These are phyloP conservation scores for Trichoderma atrobrunneum DNA, from an alignment of 2,329 filamentous ascomycete species.

Conservation along the genomic window DNA sequence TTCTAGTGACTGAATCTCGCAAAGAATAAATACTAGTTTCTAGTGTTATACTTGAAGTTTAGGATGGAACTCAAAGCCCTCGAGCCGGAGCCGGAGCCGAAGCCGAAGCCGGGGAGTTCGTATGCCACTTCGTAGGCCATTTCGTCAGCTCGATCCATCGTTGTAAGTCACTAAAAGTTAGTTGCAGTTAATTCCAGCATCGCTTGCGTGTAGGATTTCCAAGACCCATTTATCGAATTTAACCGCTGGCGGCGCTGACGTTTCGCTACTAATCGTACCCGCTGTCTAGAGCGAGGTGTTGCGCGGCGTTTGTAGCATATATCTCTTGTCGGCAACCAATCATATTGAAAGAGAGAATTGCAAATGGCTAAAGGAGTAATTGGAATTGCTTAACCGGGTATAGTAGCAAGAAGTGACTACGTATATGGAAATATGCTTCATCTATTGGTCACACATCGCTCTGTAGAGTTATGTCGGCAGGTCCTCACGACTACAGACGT, in stretches of 20 bases:
- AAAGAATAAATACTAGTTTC: neutral
- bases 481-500: neutral
- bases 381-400: neutral
- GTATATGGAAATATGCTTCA: neutral
- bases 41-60: neutral
- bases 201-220: neutral
- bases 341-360: neutral
- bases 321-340: neutral
- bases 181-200: neutral
- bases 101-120: neutral
- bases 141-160: neutral
- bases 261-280: neutral
- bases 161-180: neutral
- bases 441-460: neutral
- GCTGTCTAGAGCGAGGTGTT: neutral
- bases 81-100: neutral
- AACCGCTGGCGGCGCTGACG: neutral
- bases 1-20: neutral
- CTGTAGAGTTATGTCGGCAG: neutral
- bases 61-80: neutral
- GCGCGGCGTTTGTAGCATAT: neutral
- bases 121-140: neutral
- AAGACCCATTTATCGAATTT: neutral
- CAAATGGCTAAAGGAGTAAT: neutral
- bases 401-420: neutral